These are phyloP conservation scores for Syncephalastrum monosporum DNA, from an alignment of 371 early-diverging fungal genomes.

Conservation along the genomic window DNA sequence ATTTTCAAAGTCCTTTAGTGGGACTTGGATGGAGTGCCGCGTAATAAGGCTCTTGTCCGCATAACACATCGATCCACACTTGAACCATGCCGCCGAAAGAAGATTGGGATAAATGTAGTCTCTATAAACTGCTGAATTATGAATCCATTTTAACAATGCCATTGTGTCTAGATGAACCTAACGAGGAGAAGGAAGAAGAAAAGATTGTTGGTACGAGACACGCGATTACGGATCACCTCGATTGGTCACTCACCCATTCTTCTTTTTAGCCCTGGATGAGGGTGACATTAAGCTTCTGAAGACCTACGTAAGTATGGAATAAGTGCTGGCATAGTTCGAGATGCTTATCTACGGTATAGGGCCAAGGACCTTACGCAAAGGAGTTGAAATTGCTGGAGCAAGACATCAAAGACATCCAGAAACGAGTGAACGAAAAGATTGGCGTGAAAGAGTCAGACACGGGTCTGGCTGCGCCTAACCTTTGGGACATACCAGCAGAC, in stretches of 20 bases:
- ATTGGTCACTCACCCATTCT: neutral
- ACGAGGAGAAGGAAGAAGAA: constrained; percentile 76
- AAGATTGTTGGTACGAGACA: constrained; percentile 81
- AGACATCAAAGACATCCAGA: constrained; percentile 94
- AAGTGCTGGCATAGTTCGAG: neutral
- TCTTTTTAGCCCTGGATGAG: constrained; percentile 81
- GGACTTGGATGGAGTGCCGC: too few species aligned
- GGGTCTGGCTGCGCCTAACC: constrained; percentile 98
- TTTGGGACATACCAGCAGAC: constrained; percentile 99
- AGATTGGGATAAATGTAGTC: constrained; percentile 96
- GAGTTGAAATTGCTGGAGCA: constrained; percentile 90
- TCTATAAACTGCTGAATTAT: neutral
- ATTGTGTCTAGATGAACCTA: constrained; percentile 71
- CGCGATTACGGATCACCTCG: neutral
- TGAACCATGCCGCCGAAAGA: constrained; percentile 57
- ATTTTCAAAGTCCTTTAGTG: too few species aligned
- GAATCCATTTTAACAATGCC: neutral
- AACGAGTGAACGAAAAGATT: constrained; percentile 96
- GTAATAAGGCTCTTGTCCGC: too few species aligned
- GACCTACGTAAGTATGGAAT: constrained; percentile 71
- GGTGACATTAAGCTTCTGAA: constrained; percentile 95
- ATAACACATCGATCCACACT: neutral
- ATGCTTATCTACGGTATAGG: constrained; percentile 52
- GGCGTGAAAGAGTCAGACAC: constrained; percentile 99
- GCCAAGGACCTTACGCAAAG: constrained; percentile 95